These are phyloP conservation scores for Kodamaea sagamina DNA, from an alignment of 805 yeast genomes.

Conservation along the genomic window DNA sequence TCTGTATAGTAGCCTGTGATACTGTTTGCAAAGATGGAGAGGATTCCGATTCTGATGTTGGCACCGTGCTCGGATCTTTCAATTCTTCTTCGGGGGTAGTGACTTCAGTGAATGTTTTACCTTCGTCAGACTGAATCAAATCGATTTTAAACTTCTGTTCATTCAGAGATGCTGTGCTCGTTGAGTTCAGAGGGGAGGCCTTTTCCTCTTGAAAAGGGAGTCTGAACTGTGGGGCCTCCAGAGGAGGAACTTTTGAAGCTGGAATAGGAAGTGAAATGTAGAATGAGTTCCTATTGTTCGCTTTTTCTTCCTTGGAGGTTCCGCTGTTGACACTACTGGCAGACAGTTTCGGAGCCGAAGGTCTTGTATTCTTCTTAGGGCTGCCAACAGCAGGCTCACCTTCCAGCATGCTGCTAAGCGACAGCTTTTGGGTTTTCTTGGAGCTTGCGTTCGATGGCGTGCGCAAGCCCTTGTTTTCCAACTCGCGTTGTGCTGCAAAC, in stretches of 20 bases:
- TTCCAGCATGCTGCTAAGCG: conserved; percentile 8
- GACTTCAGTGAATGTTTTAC: conserved; percentile 3
- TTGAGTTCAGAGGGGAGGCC: conserved; percentile 1
- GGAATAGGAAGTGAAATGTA: conserved; percentile 24
- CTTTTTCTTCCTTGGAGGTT: neutral
- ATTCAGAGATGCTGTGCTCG: conserved; percentile 3
- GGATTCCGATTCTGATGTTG: neutral
- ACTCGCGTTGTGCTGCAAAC: neutral
- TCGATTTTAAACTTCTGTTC: conserved; percentile 5
- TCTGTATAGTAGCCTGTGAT: neutral
- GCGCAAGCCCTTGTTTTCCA: conserved; percentile 3
- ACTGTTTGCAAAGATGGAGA: conserved; percentile 3
- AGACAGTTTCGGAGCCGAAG: neutral
- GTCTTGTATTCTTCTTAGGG: neutral
- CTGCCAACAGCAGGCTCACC: neutral
- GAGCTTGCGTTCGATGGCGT: conserved; percentile 9
- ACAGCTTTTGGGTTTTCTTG: conserved; percentile 9
- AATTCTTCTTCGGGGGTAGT: conserved; percentile 10
- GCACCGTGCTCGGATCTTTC: neutral
- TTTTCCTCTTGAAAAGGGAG: conserved; percentile 63
- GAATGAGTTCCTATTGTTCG: conserved; percentile 7
- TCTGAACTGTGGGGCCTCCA: conserved; percentile 59
- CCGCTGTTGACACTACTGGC: neutral
- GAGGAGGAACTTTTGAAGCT: conserved; percentile 24
- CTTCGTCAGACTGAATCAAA: conserved; percentile 4